Base-by-base conservation (phyloP, 768 basidiomycete species). In the Amanita rubescens region DNA sequence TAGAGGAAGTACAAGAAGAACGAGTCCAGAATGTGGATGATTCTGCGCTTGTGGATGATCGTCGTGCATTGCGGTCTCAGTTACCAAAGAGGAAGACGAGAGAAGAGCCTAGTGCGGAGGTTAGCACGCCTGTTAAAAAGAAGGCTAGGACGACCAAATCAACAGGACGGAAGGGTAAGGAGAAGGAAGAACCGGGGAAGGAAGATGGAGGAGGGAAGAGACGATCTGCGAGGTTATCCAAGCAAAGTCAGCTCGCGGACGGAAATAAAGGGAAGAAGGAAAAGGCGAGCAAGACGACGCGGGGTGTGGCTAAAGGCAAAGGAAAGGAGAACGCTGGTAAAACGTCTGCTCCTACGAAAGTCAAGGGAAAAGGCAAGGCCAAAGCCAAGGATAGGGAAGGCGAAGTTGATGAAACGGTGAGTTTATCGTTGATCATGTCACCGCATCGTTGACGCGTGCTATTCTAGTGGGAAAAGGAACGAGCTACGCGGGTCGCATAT, bases 221-320 rank as follows among this genome's bases (percentile, higher is more conserved):
- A 44, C 24, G 43, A n/a, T 53, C 51, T 19, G 41, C 51, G 4
- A 53, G 51, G 42, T 20, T 53, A 30, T 42, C 51, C 27, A 30
- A 27, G 19, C 51, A 43, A 17, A 33, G 35, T 44, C 15, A 19
- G 5, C 24, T 30, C 7, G 17, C 24, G 3, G 39, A 37, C 22
- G 27, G 24, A 1, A 30, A 32, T 10, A 20, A 41, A n/a, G n/a
- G n/a, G n/a, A n/a, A n/a, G n/a, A n/a, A n/a, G 14, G 20, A 3
- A 22, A 24, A 51, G n/a, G 12, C 32, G 15, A 27, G 25, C 1
- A 51, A 27, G 39, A 25, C 22, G 12, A n/a, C 11, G 14, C 22
- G 50, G 50, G 3, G n/a, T 5, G 17, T 3, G 38, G 8, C 1
- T 19, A 51, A 51, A n/a, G 41, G 8, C 8, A 53, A 53, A 53